Base-by-base conservation (phyloP, 129 eudicot genomes). In the Flaveria ramosissima region DNA sequence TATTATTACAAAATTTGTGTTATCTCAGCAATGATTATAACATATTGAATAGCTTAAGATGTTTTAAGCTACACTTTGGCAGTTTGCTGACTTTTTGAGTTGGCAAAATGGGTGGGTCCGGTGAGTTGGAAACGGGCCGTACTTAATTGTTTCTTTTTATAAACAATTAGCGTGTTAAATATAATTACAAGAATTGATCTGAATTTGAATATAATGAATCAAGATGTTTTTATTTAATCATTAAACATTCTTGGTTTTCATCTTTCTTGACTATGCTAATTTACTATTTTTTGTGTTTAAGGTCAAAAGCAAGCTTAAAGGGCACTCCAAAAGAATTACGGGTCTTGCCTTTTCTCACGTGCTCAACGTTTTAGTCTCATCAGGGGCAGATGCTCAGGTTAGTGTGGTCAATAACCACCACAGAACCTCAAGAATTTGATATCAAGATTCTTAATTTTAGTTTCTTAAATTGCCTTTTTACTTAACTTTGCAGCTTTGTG, bases 231-330 rank as follows among this genome's bases (percentile, higher is more conserved):
- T 12, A 7, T 21, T 59, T 4, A 9, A 2, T 7, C 14, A 32
- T 59, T 59, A 23, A 24, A 59, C 39, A 59, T 59, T 60, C 67
- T 21, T 59, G 15, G 27, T 0, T 21, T 20, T 20, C 2, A 12
- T 70, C 8, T 52, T 70, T 46, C 9, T 62, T 63, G 43, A 46
- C n/a, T 62, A 62, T 2, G 72, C 59, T 77, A 64, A 61, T 36
- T 7, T 70, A 27, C 78, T 61, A 6, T 26, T 80, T 52, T 24
- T 27, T 3, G 9, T 9, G 16, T 42, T 27, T 32, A 74, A 92
- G 97, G 93, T 92, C 61, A 89, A 90, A 90, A 93, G 96, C 84
- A 93, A 90, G 83, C 93, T 93, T 53, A 88, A 93, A 82, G 96
- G 98, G 1, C 98, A 82, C 67, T 69, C 69, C 14, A 82, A 76